Evolutionary conservation across 2,329 filamentous ascomycete genomes (phyloP).

Genomic region (Leptographium galeiforme): DNA sequence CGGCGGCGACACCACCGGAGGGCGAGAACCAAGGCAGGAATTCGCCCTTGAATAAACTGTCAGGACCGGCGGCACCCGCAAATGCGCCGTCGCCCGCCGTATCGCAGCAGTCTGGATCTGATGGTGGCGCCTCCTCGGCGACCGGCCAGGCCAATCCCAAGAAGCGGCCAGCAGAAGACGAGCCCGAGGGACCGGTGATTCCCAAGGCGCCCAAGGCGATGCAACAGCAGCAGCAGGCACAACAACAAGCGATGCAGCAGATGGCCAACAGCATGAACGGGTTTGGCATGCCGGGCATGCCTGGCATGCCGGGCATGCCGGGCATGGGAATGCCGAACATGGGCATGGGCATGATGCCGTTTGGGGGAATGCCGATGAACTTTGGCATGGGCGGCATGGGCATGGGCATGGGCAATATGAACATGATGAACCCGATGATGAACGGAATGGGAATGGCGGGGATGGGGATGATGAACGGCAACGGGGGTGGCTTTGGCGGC

Average conservation of each 20-base stretch:
- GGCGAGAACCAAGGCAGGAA: not conserved
- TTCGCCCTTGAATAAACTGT: not conserved
- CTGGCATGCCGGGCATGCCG: slow-evolving; percentile 16
- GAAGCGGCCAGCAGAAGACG: slow-evolving; percentile 73
- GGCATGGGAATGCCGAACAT: slow-evolving; percentile 17
- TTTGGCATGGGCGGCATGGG: slow-evolving; percentile 26
- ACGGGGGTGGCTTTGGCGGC: not conserved
- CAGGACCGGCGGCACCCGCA: not conserved
- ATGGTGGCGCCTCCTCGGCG: slow-evolving; percentile 16
- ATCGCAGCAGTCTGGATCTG: not conserved
- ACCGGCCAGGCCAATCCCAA: slow-evolving; percentile 30
- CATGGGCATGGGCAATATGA: slow-evolving; percentile 27
- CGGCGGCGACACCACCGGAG: not conserved
- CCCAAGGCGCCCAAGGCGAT: slow-evolving; percentile 54
- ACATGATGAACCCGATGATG: slow-evolving; percentile 10
- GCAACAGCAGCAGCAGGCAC: slow-evolving; percentile 34
- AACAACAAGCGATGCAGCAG: slow-evolving; percentile 26
- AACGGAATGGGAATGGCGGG: slow-evolving; percentile 16
- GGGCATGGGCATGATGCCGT: slow-evolving; percentile 27
- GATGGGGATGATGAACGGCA: slow-evolving; percentile 16
- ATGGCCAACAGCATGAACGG: slow-evolving; percentile 26
- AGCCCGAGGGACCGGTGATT: slow-evolving; percentile 48
- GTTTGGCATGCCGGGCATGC: slow-evolving; percentile 18
- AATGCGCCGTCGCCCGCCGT: not conserved
- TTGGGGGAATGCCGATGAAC: slow-evolving; percentile 19